phyloP scores from a whole-genome alignment of 2,329 filamentous ascomycete genomes.

The Stagonosporopsis tanaceti region DNA sequence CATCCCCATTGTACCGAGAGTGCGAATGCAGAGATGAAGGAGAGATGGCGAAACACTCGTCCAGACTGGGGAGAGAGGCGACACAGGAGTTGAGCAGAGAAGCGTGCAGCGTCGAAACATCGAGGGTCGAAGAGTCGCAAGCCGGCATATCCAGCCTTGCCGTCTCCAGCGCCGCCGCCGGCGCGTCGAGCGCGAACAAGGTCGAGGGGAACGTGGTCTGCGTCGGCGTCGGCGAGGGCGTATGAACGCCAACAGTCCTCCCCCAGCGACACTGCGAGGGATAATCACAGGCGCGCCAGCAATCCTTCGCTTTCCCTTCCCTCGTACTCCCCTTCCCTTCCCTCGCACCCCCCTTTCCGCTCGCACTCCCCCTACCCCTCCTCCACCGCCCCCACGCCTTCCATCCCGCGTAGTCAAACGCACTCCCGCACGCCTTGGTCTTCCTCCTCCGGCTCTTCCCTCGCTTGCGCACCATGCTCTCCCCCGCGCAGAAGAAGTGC shows the following conservation, averaged over 20 bases:
- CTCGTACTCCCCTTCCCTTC: neutral
- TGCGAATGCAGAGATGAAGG: neutral
- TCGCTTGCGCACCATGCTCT: constrained; percentile 44
- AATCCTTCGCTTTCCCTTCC: constrained; percentile 38
- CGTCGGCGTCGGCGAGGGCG: constrained; percentile 20
- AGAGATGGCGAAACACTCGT: constrained; percentile 4
- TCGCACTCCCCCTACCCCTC: neutral
- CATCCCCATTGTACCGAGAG: neutral
- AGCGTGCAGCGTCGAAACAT: neutral
- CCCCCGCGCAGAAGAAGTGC: constrained; percentile 62
- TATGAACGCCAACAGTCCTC: constrained; percentile 38
- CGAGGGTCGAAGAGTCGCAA: too few species aligned
- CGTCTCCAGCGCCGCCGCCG: neutral
- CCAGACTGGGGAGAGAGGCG: neutral
- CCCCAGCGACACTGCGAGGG: constrained; percentile 56
- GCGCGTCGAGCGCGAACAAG: neutral
- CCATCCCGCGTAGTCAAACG: constrained; percentile 64
- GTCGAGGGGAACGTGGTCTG: neutral
- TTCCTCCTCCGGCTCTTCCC: constrained; percentile 26
- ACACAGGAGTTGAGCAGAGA: neutral
- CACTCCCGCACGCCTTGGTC: constrained; percentile 56
- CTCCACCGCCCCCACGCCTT: constrained; percentile 57
- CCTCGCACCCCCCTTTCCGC: neutral
- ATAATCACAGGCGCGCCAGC: constrained; percentile 57
- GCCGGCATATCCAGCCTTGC: neutral